Base-by-base conservation (phyloP, 2,329 filamentous ascomycete species). In the Verticillium nubilum region DNA sequence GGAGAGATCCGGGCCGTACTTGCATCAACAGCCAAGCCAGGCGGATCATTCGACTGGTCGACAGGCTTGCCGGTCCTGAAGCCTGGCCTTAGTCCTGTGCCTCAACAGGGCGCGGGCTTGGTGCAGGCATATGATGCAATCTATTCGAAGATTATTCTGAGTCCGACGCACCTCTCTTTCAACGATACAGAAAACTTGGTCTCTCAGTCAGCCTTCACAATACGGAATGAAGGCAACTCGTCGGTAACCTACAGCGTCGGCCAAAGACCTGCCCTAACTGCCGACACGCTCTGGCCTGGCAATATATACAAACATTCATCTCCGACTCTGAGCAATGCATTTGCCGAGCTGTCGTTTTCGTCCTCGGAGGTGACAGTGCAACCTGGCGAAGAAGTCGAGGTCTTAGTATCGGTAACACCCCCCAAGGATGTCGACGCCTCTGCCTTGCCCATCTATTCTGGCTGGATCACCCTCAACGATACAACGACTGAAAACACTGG, bases 141-240 rank as follows among this genome's bases (percentile, higher is more conserved):
- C 5, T 79, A 81, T 63, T 73, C 80, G 5, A 83, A 76, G 2
- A 80, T 80, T 1, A 67, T 83, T 5, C 71, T 88, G 25, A 80
- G 78, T 64, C 78, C 77, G 10, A 81, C 81, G 5, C 82, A 80
- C 66, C 71, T 89, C 13, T 79, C 82, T 3, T 87, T 88, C 72
- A 88, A 88, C 67, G 86, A 88, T 67, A 86, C 84, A 0, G 81
- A 83, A 63, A 69, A 87, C 73, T 80, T 86, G 61, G 68, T 71
- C 33, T 69, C 74, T 6, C 73, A 72, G 1, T 72, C 78, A 33
- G 77, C 78, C 62, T 85, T 88, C 66, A 79, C 75, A 26, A 75
- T 88, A 61, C 76, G 70, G 64, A 88, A 88, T 72, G 73, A 75
- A 6, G 82, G 80, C 47, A 70, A 70, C 15, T 72, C 74, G 19